Conservation (phyloP, 768 basidiomycete genomes). For the Suillus occidentalis region DNA sequence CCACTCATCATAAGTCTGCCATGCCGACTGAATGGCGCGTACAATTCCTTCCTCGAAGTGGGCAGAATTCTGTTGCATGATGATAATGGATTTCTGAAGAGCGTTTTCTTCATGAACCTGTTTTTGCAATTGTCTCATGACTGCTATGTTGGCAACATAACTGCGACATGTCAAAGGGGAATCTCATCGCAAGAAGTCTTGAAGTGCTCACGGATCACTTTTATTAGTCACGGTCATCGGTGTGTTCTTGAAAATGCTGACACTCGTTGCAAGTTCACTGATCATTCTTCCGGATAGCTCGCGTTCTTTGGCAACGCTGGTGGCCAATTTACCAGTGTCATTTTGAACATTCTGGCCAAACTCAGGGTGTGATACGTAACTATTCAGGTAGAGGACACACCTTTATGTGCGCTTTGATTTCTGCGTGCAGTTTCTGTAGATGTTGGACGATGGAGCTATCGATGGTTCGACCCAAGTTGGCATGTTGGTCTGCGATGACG, state of each 20-base stretch:
- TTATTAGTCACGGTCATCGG: slow-evolving; percentile 81
- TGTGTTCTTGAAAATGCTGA: slow-evolving; percentile 93
- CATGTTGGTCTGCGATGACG: slow-evolving; percentile 91
- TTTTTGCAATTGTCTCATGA: slow-evolving; percentile 78
- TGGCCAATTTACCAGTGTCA: slow-evolving; percentile 90
- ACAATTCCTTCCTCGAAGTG: slow-evolving; percentile 98
- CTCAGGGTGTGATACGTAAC: not conserved
- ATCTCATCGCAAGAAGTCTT: not conserved
- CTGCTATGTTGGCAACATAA: slow-evolving; percentile 68
- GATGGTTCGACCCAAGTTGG: slow-evolving; percentile 93
- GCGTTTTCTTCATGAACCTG: slow-evolving; percentile 98
- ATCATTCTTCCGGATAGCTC: slow-evolving; percentile 84
- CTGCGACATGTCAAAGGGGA: slow-evolving; percentile 29
- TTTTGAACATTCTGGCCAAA: slow-evolving; percentile 80
- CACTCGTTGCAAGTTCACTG: slow-evolving; percentile 81
- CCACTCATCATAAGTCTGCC: slow-evolving; percentile 97
- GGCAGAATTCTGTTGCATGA: slow-evolving; percentile 97
- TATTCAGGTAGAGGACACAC: slow-evolving; percentile 35
- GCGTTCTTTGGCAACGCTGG: slow-evolving; percentile 89
- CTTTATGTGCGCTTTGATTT: slow-evolving; percentile 98
- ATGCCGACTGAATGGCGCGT: slow-evolving; percentile 91
- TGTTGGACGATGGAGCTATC: slow-evolving; percentile 98
- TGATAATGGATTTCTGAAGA: slow-evolving; percentile 94
- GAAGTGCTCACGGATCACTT: slow-evolving; percentile 72
- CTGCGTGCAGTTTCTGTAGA: slow-evolving; percentile 88